Percentiles rank a stretch among this genome's conserved stretches.
phyloP scores from a whole-genome alignment of 805 yeast species.

The Candida broadrunensis region DNA sequence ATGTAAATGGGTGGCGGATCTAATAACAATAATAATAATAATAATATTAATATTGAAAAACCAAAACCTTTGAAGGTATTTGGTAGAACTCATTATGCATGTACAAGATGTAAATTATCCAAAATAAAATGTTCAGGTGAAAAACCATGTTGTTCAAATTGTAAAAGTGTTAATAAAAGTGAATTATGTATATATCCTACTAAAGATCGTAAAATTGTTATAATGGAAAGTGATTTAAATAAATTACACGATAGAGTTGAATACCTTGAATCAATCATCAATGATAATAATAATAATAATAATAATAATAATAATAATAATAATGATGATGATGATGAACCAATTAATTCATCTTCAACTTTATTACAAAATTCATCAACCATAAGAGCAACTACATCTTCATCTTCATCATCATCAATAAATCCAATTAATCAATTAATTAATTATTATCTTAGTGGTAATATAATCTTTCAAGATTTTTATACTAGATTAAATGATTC shows the following conservation, averaged over 20 bases:
- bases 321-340: no score
- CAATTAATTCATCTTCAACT: no score
- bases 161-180: conserved; percentile 29
- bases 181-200: conserved; percentile 34
- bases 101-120: conserved; percentile 38
- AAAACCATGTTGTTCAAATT: conserved; percentile 39
- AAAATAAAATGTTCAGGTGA: conserved; percentile 43
- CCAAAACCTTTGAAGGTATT: conserved; percentile 38
- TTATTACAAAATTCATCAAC: no score
- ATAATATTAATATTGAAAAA: conserved; percentile 6
- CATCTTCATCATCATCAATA: no score
- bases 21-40: no score
- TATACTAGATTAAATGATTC: conserved; percentile 12
- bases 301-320: no score
- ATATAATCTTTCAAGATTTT: conserved; percentile 1
- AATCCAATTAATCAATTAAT: neutral
- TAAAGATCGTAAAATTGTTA: conserved; percentile 39
- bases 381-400: no score
- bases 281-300: no score
- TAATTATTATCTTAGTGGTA: neutral
- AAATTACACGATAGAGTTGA: conserved; percentile 29
- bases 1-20: no score
- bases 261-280: conserved; percentile 18
- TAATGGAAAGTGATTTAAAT: conserved; percentile 41
- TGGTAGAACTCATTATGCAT: conserved; percentile 42